phyloP scores from a whole-genome alignment of 2,329 filamentous ascomycete genomes.

The Cladosporium velox region DNA sequence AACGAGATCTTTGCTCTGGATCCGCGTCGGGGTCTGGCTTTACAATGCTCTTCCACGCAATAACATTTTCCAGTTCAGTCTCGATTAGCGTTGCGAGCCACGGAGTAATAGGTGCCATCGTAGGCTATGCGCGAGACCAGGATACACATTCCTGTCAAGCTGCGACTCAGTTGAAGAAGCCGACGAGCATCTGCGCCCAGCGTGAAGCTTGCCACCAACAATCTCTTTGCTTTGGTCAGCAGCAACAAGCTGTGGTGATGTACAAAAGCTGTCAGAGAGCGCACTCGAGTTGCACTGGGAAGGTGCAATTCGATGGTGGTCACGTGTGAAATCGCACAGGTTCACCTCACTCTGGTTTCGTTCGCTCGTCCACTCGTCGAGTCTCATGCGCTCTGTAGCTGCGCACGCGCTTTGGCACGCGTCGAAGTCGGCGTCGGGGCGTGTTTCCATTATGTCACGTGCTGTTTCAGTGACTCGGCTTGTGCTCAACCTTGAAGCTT shows the following conservation, averaged over 20 bases:
- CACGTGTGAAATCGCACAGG: neutral
- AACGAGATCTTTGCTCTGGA: conserved; percentile 20
- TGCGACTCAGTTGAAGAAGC: neutral
- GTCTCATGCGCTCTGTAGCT: neutral
- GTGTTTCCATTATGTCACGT: neutral
- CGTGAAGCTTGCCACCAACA: neutral
- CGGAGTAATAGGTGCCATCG: conserved; percentile 28
- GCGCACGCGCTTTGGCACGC: neutral
- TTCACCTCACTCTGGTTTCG: neutral
- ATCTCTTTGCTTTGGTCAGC: neutral
- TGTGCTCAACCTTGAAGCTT: neutral
- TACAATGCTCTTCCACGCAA: conserved; percentile 31
- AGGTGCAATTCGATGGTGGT: neutral
- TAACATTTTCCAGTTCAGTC: conserved; percentile 30
- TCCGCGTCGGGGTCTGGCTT: conserved; percentile 30
- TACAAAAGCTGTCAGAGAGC: neutral
- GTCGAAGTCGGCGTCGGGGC: neutral
- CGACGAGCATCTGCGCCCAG: neutral
- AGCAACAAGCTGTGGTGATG: neutral
- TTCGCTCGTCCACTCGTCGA: neutral
- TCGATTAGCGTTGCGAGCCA: conserved; percentile 35
- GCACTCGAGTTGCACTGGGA: neutral
- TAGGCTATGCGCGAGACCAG: neutral
- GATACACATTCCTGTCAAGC: neutral
- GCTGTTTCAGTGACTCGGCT: neutral